These are phyloP conservation scores for Venturia nashicola DNA, from an alignment of 2,329 filamentous ascomycete genomes.

Conservation along the genomic window DNA sequence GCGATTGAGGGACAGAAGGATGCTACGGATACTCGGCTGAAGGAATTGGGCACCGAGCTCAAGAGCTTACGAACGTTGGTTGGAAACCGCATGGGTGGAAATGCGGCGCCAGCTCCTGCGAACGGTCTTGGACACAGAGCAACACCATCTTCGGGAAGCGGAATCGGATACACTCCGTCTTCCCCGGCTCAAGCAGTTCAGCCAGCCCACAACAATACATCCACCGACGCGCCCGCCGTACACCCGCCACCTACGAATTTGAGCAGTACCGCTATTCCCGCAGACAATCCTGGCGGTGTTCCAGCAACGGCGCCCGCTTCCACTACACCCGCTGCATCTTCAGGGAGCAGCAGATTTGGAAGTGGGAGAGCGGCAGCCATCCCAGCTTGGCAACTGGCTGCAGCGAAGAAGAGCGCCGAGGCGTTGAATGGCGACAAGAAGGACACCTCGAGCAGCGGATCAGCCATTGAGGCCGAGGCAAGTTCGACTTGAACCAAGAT, in stretches of 20 bases:
- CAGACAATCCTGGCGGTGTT: constrained; percentile 13
- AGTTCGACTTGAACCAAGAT: background rate
- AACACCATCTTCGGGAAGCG: constrained; percentile 3
- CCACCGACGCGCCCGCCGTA: background rate
- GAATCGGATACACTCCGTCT: background rate
- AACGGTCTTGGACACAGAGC: constrained; percentile 6
- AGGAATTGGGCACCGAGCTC: constrained; percentile 76
- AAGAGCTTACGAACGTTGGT: constrained; percentile 88
- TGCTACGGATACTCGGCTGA: constrained; percentile 64
- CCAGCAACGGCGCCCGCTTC: constrained; percentile 14
- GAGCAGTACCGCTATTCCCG: background rate
- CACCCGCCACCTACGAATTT: constrained; percentile 8
- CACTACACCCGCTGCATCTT: constrained; percentile 12
- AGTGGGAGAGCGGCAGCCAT: constrained; percentile 27
- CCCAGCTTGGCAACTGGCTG: constrained; percentile 41
- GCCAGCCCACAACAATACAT: background rate
- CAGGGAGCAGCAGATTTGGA: constrained; percentile 17
- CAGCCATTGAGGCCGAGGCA: constrained; percentile 8
- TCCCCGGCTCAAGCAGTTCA: background rate
- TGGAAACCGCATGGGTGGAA: constrained; percentile 41
- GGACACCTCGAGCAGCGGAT: constrained; percentile 17
- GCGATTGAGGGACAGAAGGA: constrained; percentile 83
- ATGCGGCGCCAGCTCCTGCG: constrained; percentile 14
- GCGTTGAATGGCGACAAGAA: constrained; percentile 24
- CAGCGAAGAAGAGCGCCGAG: constrained; percentile 34